phyloP scores from a whole-genome alignment of 1,139 yeast species.

The Magnusiomyces paraingens region DNA sequence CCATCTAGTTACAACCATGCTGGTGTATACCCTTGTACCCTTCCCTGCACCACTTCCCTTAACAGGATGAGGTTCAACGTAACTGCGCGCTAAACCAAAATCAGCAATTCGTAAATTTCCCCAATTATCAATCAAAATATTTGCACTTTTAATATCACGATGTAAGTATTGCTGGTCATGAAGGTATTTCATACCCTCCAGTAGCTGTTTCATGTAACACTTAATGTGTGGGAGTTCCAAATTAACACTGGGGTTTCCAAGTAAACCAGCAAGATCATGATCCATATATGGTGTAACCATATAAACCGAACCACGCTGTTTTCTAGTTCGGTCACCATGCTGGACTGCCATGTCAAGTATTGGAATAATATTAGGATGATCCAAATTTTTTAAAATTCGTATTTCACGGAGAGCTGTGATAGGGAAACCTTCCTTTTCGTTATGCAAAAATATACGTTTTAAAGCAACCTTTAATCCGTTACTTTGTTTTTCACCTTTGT shows the following conservation, averaged over 20 bases:
- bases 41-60: conserved; percentile 52
- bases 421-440: conserved; percentile 89
- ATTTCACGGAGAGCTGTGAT: conserved; percentile 94
- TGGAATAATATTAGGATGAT: conserved; percentile 66
- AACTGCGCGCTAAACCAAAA: conserved; percentile 83
- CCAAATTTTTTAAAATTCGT: conserved; percentile 65
- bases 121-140: conserved; percentile 65
- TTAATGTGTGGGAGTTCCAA: conserved; percentile 66
- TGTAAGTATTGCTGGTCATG: conserved; percentile 66
- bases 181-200: conserved; percentile 74
- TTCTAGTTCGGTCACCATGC: conserved; percentile 29
- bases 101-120: conserved; percentile 88
- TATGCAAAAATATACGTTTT: conserved; percentile 75
- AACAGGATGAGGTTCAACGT: conserved; percentile 65
- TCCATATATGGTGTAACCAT: conserved; percentile 94
- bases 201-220: conserved; percentile 71
- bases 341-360: conserved; percentile 79
- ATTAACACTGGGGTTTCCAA: conserved; percentile 71
- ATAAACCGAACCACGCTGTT: conserved; percentile 46
- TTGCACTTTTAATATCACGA: conserved; percentile 93
- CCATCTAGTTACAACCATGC: conserved; percentile 94
- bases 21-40: conserved; percentile 64
- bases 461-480: conserved; percentile 65
- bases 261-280: conserved; percentile 85
- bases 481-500: conserved; percentile 54